phyloP scores from a whole-genome alignment of 1,284 basidiomycete genomes.

The Polyporus tsugae region DNA sequence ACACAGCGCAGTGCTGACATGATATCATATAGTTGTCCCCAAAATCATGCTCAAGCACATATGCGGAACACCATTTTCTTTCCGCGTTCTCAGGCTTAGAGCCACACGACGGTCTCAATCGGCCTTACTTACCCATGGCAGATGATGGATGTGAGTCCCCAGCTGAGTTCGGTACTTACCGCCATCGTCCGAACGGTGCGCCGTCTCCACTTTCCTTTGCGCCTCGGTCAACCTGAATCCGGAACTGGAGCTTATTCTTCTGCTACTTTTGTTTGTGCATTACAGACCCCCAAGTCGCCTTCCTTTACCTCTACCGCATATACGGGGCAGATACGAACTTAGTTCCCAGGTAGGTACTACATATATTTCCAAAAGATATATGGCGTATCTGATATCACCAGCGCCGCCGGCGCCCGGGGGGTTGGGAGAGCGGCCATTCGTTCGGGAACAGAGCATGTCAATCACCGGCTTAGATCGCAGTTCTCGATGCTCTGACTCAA shows the following conservation, averaged over 20 bases:
- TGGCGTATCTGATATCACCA: background rate
- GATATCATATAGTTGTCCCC: background rate
- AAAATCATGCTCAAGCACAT: background rate
- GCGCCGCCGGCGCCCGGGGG: background rate
- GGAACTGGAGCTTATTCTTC: no score
- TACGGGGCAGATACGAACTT: no score
- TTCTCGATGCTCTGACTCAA: background rate
- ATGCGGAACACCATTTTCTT: background rate
- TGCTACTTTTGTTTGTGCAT: no score
- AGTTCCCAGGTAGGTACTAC: background rate
- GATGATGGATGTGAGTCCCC: background rate
- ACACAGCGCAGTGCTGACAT: background rate
- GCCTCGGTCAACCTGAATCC: no score
- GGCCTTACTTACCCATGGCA: background rate
- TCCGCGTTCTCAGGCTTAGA: background rate
- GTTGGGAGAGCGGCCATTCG: background rate
- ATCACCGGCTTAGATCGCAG: background rate
- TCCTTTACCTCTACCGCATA: no score
- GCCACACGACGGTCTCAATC: background rate
- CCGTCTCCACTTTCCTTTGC: no score
- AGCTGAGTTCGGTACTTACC: no score
- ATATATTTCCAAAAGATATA: background rate
- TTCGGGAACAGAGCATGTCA: background rate
- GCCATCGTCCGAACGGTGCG: no score
- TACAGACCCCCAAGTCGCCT: no score